A percentile compares a stretch with the other conserved stretches of the same genome.
These are phyloP conservation scores for Fusarium sp. DNA, from an alignment of 2,329 filamentous ascomycete species.

Conservation along the genomic window DNA sequence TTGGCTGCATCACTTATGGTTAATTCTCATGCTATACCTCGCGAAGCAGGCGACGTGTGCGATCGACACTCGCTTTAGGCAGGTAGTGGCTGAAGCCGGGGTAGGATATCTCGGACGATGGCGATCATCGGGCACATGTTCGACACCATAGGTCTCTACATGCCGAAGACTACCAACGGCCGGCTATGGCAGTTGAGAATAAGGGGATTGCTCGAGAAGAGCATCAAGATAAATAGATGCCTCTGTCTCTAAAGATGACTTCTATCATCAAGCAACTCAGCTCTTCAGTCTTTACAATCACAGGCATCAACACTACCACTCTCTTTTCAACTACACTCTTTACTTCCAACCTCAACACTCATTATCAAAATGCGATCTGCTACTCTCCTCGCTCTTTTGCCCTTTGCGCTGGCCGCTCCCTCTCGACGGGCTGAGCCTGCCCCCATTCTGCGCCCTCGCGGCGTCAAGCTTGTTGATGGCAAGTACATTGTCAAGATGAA, in stretches of 20 bases:
- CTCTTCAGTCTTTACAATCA: slow-evolving; percentile 31
- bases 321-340: slow-evolving; percentile 26
- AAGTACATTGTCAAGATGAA: slow-evolving; percentile 59
- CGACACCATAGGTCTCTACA: slow-evolving; percentile 23
- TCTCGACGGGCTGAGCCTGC: slow-evolving; percentile 53
- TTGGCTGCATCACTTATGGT: slow-evolving; percentile 27
- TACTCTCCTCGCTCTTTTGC: slow-evolving; percentile 54
- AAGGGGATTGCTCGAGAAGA: slow-evolving; percentile 11
- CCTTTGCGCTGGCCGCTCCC: slow-evolving; percentile 52
- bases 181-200: slow-evolving; percentile 3
- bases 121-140: slow-evolving; percentile 40
- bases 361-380: slow-evolving; percentile 52
- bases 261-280: slow-evolving; percentile 35
- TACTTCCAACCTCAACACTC: slow-evolving; percentile 16
- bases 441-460: slow-evolving; percentile 54
- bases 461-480: slow-evolving; percentile 51
- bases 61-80: slow-evolving; percentile 41
- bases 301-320: slow-evolving; percentile 26
- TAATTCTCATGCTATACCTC: slow-evolving; percentile 39
- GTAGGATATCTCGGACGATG: slow-evolving; percentile 28
- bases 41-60: slow-evolving; percentile 11
- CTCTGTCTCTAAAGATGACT: neutral
- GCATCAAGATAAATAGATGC: slow-evolving; percentile 38
- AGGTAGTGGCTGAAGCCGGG: slow-evolving; percentile 34
- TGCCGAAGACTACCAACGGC: slow-evolving; percentile 24